These are phyloP conservation scores for Cryphonectria japonica DNA, from an alignment of 2,329 filamentous ascomycete genomes.

Conservation along the genomic window DNA sequence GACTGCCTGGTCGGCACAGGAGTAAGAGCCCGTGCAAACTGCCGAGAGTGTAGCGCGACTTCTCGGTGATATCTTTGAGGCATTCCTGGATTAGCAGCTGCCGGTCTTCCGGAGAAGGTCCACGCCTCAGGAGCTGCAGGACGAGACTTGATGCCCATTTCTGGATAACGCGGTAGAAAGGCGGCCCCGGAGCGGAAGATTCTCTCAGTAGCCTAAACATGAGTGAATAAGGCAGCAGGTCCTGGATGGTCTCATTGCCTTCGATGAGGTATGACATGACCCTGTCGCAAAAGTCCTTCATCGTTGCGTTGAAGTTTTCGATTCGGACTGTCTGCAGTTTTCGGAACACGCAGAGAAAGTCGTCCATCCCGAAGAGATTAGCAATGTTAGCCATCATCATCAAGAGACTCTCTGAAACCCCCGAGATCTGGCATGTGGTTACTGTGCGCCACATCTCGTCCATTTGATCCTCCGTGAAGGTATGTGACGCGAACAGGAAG, in stretches of 20 bases:
- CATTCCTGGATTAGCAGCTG: constrained; percentile 68
- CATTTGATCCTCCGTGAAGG: constrained; percentile 72
- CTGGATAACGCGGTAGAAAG: constrained; percentile 37
- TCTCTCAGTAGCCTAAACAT: constrained; percentile 73
- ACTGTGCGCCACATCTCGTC: constrained; percentile 86
- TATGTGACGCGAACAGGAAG: constrained; percentile 79
- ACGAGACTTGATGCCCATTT: constrained; percentile 24
- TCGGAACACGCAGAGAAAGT: constrained; percentile 67
- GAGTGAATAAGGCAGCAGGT: constrained; percentile 44
- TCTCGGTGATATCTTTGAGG: constrained; percentile 67
- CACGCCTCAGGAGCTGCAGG: constrained; percentile 54
- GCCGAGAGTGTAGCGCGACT: constrained; percentile 68
- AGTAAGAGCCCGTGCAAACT: constrained; percentile 70
- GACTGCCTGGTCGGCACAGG: constrained; percentile 48
- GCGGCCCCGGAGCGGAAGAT: constrained; percentile 60
- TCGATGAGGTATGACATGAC: constrained; percentile 55
- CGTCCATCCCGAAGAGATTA: constrained; percentile 51
- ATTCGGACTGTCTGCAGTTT: constrained; percentile 71
- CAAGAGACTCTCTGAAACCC: constrained; percentile 80
- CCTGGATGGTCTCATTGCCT: constrained; percentile 38
- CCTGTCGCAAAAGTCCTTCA: constrained; percentile 64
- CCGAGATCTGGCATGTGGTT: constrained; percentile 78
- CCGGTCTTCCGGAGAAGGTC: constrained; percentile 59
- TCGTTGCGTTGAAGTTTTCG: constrained; percentile 62
- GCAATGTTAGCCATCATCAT: constrained; percentile 61